phyloP scores from a whole-genome alignment of 129 eudicot species.

The Pittosporum tobira region DNA sequence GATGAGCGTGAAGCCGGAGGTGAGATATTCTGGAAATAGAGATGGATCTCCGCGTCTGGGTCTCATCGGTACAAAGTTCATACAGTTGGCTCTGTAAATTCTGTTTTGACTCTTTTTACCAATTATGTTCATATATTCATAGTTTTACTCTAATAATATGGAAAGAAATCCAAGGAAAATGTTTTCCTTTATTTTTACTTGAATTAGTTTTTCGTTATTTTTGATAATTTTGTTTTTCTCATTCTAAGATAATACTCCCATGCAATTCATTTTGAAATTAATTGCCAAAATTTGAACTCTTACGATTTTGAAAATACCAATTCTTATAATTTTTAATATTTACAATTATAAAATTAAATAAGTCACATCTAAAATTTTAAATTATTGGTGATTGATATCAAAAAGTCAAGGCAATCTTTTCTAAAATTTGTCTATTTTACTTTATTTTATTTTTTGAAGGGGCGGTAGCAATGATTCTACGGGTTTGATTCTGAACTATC shows the following conservation, averaged over 20 bases:
- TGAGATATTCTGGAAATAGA: neutral
- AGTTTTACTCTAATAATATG: constrained; percentile 12
- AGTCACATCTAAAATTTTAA: too few relatives aligned
- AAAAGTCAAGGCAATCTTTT: too few relatives aligned
- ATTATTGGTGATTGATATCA: too few relatives aligned
- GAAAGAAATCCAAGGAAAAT: neutral
- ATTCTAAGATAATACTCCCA: neutral
- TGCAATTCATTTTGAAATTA: too few relatives aligned
- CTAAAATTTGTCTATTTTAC: too few relatives aligned
- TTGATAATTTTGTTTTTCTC: neutral
- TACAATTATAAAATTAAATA: too few relatives aligned
- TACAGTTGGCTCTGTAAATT: constrained; percentile 7
- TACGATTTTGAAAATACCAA: too few relatives aligned
- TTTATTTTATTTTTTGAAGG: too few relatives aligned
- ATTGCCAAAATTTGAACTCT: too few relatives aligned
- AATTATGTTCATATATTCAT: constrained; percentile 3
- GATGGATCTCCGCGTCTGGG: neutral
- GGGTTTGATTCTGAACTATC: too few relatives aligned
- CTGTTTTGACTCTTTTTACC: neutral
- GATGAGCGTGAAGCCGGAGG: neutral
- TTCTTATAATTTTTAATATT: too few relatives aligned
- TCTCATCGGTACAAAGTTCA: neutral
- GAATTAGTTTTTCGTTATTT: neutral
- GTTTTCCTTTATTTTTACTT: neutral
- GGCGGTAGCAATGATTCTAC: too few relatives aligned